phyloP scores from a whole-genome alignment of 169 alveolate genomes.

The Eimeria acervulina region DNA sequence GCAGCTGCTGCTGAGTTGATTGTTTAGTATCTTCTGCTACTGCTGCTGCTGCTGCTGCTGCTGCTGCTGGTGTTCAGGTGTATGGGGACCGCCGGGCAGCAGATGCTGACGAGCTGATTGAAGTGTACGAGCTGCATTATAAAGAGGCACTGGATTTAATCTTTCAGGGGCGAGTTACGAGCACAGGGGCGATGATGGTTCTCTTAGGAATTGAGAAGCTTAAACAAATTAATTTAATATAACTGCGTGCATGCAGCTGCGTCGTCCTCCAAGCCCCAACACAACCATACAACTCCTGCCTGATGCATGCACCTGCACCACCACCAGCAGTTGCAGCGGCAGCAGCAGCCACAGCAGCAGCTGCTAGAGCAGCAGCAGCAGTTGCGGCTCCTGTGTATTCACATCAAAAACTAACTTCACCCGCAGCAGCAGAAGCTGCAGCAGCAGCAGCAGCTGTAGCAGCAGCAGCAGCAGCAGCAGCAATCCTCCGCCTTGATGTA shows the following conservation, averaged over 20 bases:
- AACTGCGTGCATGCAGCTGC: constrained; percentile 85
- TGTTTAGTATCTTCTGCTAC: background rate
- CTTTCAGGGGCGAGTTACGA: constrained; percentile 55
- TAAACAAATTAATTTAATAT: constrained; percentile 48
- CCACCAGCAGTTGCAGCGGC: background rate
- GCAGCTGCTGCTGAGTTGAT: background rate
- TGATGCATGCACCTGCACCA: too few species aligned
- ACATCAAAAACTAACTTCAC: background rate
- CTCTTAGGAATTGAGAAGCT: constrained; percentile 57
- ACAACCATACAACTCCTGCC: too few species aligned
- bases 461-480: too few species aligned
- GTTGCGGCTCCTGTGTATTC: background rate
- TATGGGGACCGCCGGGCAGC: background rate
- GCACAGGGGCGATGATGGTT: constrained; percentile 79
- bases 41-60: constrained; percentile 37
- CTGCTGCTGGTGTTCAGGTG: background rate
- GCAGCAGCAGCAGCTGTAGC: too few species aligned
- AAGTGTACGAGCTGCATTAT: background rate
- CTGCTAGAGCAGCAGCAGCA: constrained; percentile 5
- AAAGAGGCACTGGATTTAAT: constrained; percentile 13
- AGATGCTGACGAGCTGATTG: constrained; percentile 74
- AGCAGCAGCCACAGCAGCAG: constrained; percentile 14
- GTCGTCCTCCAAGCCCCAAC: too few species aligned
- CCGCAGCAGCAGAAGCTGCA: too few species aligned
- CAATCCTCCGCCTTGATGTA: too few species aligned